Percentiles rank a stretch among this genome's conserved stretches.
phyloP scores from a whole-genome alignment of 805 yeast genomes.

The Candida jianshihensis region DNA sequence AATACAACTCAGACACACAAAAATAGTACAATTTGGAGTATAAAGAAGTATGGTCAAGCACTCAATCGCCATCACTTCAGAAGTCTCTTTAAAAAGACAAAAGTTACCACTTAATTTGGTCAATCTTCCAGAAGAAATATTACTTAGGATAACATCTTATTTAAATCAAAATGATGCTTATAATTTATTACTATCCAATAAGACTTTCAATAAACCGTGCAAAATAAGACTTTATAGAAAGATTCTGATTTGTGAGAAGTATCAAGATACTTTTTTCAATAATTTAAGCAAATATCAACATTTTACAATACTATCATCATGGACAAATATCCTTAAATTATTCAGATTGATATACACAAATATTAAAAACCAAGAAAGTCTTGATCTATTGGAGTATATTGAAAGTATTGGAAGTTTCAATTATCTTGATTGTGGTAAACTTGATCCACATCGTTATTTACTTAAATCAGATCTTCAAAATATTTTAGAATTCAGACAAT shows the following conservation, averaged over 20 bases:
- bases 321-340: constrained; percentile 13
- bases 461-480: constrained; percentile 9
- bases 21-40: too few species aligned
- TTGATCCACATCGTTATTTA: constrained; percentile 12
- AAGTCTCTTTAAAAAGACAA: not conserved
- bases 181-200: constrained; percentile 8
- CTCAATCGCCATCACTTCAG: not conserved
- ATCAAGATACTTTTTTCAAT: constrained; percentile 15
- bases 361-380: constrained; percentile 1
- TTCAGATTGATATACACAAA: constrained; percentile 10
- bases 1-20: too few species aligned
- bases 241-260: constrained; percentile 20
- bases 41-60: not conserved
- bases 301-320: constrained; percentile 13
- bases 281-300: constrained; percentile 5
- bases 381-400: constrained; percentile 8
- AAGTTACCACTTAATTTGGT: constrained; percentile 1
- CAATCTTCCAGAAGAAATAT: constrained; percentile 14
- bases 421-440: constrained; percentile 16
- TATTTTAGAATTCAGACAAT: constrained; percentile 14
- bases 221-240: constrained; percentile 15
- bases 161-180: constrained; percentile 15
- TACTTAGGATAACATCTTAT: constrained; percentile 8
- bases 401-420: constrained; percentile 16
- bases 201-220: constrained; percentile 10